Evolutionary conservation across 805 yeast genomes (phyloP).

Genomic region (Komagataella phaffii): DNA sequence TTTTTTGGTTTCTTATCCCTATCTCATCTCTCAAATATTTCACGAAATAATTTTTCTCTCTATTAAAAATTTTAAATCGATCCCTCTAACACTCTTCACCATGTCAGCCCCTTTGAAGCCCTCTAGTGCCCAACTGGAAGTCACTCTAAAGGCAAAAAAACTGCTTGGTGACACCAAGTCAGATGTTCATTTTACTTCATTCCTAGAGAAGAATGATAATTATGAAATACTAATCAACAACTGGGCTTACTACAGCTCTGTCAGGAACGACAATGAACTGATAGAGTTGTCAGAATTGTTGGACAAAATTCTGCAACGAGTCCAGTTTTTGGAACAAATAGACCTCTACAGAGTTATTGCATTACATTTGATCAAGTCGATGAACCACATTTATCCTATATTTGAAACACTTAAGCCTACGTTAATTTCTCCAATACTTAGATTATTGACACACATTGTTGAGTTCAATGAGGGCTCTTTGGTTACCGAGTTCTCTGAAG

Average conservation of each 20-base stretch:
- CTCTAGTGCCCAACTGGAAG: neutral
- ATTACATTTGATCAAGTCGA: constrained; percentile 6
- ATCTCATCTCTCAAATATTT: too few relatives aligned
- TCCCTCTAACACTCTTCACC: neutral
- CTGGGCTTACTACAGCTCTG: constrained; percentile 29
- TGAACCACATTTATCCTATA: constrained; percentile 42
- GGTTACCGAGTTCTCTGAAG: constrained; percentile 43
- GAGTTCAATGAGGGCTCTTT: constrained; percentile 33
- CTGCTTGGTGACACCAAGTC: neutral
- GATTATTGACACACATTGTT: constrained; percentile 39
- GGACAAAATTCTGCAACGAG: constrained; percentile 17
- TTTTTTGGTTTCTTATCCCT: too few relatives aligned
- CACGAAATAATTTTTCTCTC: neutral
- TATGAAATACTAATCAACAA: constrained; percentile 19
- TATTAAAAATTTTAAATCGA: neutral
- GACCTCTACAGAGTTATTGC: constrained; percentile 39
- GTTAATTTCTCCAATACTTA: constrained; percentile 47
- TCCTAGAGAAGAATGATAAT: constrained; percentile 8
- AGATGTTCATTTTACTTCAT: neutral
- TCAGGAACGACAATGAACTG: constrained; percentile 39
- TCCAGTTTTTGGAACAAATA: constrained; percentile 11
- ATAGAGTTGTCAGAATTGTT: constrained; percentile 28
- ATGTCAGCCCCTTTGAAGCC: neutral
- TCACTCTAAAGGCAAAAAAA: neutral
- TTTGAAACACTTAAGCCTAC: constrained; percentile 58